Evolutionary conservation across 2,329 filamentous ascomycete species (phyloP).

Genomic region (Alternaria triticimaculans): DNA sequence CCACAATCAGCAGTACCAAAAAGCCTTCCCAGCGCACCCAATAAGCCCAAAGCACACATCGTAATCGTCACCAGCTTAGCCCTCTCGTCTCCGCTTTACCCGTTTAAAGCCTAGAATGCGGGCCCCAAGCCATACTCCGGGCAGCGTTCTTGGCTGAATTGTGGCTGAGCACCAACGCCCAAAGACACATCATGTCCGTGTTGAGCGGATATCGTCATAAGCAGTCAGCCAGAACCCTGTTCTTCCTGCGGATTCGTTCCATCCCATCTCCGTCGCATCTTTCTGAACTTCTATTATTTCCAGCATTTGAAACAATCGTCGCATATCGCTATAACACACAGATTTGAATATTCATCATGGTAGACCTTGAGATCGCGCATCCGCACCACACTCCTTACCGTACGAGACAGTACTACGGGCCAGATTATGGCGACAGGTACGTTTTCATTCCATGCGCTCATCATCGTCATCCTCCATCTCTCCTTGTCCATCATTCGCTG

Average conservation of each 20-base stretch:
- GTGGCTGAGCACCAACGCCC: slow-evolving; percentile 18
- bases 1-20: slow-evolving; percentile 3
- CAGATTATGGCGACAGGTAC: slow-evolving; percentile 26
- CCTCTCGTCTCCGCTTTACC: slow-evolving; percentile 7
- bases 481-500: neutral
- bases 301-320: neutral
- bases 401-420: neutral
- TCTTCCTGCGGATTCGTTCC: neutral
- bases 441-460: slow-evolving; percentile 13
- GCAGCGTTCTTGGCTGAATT: slow-evolving; percentile 7
- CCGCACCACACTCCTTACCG: neutral
- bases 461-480: neutral
- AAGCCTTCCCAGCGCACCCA: neutral
- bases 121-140: neutral
- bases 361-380: neutral
- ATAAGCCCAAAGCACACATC: neutral
- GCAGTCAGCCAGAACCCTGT: neutral
- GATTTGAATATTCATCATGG: neutral
- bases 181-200: slow-evolving; percentile 11
- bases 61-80: neutral
- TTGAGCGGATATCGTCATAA: slow-evolving; percentile 17
- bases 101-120: neutral
- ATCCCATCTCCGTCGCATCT: slow-evolving; percentile 13
- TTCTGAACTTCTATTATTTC: neutral
- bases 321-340: slow-evolving; percentile 4